Evolutionary conservation across 129 eudicot species (phyloP), one percentile per base, ranked within the genome.

Genomic region (Ambrosia trifida): DNA sequence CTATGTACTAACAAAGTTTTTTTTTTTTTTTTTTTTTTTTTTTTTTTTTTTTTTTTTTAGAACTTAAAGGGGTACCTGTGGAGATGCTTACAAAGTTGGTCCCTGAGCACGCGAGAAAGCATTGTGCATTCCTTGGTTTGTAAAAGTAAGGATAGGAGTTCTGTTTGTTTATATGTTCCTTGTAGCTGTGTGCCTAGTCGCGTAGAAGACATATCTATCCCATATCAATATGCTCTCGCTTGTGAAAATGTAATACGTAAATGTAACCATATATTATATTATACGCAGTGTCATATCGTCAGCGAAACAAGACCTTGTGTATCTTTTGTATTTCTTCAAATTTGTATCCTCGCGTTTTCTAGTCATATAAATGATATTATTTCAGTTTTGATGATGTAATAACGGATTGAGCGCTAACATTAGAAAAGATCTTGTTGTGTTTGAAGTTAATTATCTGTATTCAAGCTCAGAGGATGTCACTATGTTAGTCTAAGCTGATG

Each of bases 61-160:
- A 91, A 83, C 89, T 91, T 30, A 91, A 86, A 73, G 95, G 85
- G 69, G 82, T 85, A 28, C 84, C 83, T 20, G 67, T 57, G 24
- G 95, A 87, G 80, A 82, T 78, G 86, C 68, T 85, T 46, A 83
- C 63, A 58, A 87, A 79, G 82, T 68, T 87, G 76, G 81, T 87
- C 20, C 95, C 95, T 11, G 95, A 84, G 66, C 90, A 87, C 38
- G 95, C 90, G 4, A 84, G 84, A 80, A 87, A 85, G 85, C 84
- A 87, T 50, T 86, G 96, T 59, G 76, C 93, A 67, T 86, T 88
- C 79, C 90, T 82, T n/a, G 74, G 86, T 62, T 77, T 79, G 66
- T 88, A 80, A 88, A 71, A 28, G 53, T 35, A 63, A 72, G 19
- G 13, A 67, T 43, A 53, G 68, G 49, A 35, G 13, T 59, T 30